Percentiles rank a stretch among this genome's conserved stretches.
Conservation (phyloP, 192 early-diverging fungal genomes). For the Coemansia sp. region DNA sequence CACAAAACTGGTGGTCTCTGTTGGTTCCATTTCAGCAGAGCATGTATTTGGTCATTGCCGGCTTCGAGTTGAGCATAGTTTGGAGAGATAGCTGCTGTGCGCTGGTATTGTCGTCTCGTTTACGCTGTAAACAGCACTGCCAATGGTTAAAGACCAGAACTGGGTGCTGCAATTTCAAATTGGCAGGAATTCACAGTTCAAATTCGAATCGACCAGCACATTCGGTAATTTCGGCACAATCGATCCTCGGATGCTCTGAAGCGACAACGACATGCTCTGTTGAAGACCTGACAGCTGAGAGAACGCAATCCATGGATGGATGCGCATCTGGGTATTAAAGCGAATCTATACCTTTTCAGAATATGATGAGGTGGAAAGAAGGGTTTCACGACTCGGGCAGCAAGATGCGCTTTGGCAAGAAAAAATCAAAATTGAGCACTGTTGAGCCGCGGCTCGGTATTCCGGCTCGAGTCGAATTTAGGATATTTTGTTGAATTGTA, state of each 20-base stretch:
- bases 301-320: constrained; percentile 5
- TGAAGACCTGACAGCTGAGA: background rate
- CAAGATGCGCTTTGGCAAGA: background rate
- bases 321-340: constrained; percentile 9
- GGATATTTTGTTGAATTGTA: background rate
- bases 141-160: too few species aligned
- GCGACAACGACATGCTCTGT: background rate
- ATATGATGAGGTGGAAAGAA: constrained; percentile 1
- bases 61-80: too few species aligned
- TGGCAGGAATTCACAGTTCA: too few species aligned
- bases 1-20: background rate
- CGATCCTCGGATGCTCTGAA: background rate
- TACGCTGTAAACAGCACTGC: too few species aligned
- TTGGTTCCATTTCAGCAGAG: background rate
- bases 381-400: background rate
- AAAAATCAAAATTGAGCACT: background rate
- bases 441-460: background rate
- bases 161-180: too few species aligned
- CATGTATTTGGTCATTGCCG: too few species aligned
- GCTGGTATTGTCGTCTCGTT: too few species aligned
- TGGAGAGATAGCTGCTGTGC: too few species aligned
- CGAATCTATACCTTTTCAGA: constrained; percentile 12
- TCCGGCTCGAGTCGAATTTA: background rate
- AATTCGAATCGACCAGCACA: too few species aligned
- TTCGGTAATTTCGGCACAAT: too few species aligned